phyloP scores from a whole-genome alignment of 768 basidiomycete species.

The Pleurotus eryngii region DNA sequence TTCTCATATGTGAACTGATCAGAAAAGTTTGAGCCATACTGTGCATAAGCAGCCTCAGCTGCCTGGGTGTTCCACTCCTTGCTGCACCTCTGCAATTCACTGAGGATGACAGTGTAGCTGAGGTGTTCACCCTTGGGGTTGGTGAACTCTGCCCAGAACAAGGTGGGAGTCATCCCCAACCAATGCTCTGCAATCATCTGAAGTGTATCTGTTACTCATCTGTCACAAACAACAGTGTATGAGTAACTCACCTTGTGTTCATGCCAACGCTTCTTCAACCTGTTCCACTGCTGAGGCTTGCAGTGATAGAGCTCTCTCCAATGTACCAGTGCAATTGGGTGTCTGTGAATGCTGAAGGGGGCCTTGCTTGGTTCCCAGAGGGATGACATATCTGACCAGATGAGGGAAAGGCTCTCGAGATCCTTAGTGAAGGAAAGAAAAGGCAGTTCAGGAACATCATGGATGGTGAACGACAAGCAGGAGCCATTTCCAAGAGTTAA shows the following conservation, averaged over 20 bases:
- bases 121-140: constrained; percentile 8
- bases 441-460: constrained; percentile 20
- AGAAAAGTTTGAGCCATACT: constrained; percentile 15
- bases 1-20: no score
- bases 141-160: constrained; percentile 17
- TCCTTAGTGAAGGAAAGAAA: constrained; percentile 18
- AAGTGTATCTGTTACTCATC: not conserved
- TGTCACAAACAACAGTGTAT: not conserved
- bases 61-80: constrained; percentile 7
- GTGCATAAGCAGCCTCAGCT: constrained; percentile 6
- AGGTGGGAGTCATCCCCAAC: constrained; percentile 6
- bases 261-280: constrained; percentile 19
- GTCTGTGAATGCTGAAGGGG: constrained; percentile 15
- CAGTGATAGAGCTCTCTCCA: constrained; percentile 22
- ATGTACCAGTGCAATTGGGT: constrained; percentile 18
- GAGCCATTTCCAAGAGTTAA: not conserved
- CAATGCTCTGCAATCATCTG: constrained; percentile 15
- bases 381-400: constrained; percentile 24
- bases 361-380: constrained; percentile 18
- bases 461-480: not conserved
- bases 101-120: constrained; percentile 13
- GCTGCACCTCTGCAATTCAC: constrained; percentile 5
- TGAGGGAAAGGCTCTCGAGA: constrained; percentile 16
- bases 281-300: constrained; percentile 20
- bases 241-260: constrained; percentile 21